Conservation (phyloP, 192 early-diverging fungal species). For the Mortierella alpina region DNA sequence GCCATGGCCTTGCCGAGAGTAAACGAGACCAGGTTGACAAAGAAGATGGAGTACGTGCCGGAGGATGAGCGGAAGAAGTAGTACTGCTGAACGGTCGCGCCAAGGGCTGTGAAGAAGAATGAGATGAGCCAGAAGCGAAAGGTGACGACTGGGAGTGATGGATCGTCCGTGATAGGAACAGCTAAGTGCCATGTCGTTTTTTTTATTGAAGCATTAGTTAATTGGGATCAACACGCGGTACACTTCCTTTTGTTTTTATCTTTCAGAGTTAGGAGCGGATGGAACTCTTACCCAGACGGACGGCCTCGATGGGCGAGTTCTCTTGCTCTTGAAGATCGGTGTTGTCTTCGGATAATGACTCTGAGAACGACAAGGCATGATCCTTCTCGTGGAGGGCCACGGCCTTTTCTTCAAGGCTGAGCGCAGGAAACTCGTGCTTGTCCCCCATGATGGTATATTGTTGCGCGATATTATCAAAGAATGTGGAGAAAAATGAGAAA, state of each 20-base stretch:
- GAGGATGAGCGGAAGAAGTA: slow-evolving; percentile 49
- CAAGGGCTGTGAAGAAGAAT: slow-evolving; percentile 47
- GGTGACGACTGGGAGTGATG: slow-evolving; percentile 52
- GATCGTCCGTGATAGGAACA: slow-evolving; percentile 58
- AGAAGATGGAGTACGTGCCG: slow-evolving; percentile 35
- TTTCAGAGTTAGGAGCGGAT: too few relatives aligned
- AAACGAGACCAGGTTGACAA: slow-evolving; percentile 49
- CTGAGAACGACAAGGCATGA: too few relatives aligned
- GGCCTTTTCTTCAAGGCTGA: too few relatives aligned
- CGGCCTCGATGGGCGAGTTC: slow-evolving; percentile 47
- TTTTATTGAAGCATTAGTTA: too few relatives aligned
- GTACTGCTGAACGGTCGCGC: slow-evolving; percentile 48
- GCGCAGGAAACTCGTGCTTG: too few relatives aligned
- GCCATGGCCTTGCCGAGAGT: slow-evolving; percentile 42
- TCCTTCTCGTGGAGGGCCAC: too few relatives aligned
- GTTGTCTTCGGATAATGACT: too few relatives aligned
- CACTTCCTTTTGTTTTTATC: too few relatives aligned
- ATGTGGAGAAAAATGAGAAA: too few relatives aligned
- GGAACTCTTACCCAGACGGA: slow-evolving; percentile 34
- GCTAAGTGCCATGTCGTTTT: slow-evolving; percentile 1
- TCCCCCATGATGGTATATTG: too few relatives aligned
- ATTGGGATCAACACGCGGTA: too few relatives aligned
- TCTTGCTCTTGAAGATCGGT: neutral
- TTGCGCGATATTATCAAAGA: too few relatives aligned
- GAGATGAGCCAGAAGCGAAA: slow-evolving; percentile 63